Base-by-base conservation (phyloP, 2,329 filamentous ascomycete species). In the Cryphonectria parasitica region DNA sequence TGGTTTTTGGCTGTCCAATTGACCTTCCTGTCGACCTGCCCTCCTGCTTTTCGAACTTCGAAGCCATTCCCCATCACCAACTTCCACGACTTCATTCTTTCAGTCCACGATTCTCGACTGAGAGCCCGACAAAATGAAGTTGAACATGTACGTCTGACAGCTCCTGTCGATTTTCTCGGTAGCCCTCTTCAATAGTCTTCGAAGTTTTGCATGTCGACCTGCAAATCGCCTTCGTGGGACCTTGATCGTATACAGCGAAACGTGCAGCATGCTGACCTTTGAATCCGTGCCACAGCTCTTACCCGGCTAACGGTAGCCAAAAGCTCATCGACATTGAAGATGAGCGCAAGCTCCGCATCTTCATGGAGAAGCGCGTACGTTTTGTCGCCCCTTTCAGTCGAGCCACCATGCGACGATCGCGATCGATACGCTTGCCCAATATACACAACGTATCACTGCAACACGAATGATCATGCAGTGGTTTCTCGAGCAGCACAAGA, bases 261-360 rank as follows among this genome's bases (percentile, higher is more conserved):
- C 62, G 31, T 56, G 34, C 56, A 6, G 3, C 62, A 34, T 65
- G 62, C 68, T 72, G 64, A 70, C 68, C 70, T n/a, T 65, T 17
- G 25, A 39, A 39, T 34, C 22, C 45, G 11, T 7, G 41, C 54
- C 19, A 89, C 87, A 88, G 90, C 81, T 88, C 85, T 80, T 97
- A 95, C 91, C 96, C 96, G 87, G 94, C 95, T 91, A 98, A 98
- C 88, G 96, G 96, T 91, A 96, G 94, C 83, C 96, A 99, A 87
- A 99, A 99, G 90, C 90, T 99, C 84, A 91, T 99, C 88, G 97
- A 99, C 80, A 88, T 99, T 80, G 96, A 99, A 83, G 97, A 99
- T 92, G 97, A 99, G 87, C 94, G 95, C 88, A 98, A 97, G 91
- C 91, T 98, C 85, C 92, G 94, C 84, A 90, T 96, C 88, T 98